These are phyloP conservation scores for Backusella luteola DNA, from an alignment of 192 early-diverging fungal species.

Conservation along the genomic window DNA sequence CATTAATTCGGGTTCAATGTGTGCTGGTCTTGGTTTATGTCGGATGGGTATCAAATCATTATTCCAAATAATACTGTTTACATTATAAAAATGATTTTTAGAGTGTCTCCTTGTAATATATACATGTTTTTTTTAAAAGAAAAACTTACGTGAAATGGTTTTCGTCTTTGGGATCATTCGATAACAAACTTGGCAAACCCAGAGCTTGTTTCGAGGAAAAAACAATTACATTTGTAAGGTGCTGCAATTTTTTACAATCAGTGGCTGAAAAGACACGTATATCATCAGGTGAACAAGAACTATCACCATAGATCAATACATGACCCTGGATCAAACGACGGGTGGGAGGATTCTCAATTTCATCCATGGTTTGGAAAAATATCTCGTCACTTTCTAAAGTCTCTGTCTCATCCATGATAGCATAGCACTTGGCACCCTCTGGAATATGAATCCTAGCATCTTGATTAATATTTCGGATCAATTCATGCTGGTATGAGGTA, in stretches of 20 bases:
- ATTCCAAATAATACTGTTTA: constrained; percentile 53
- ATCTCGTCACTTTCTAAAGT: constrained; percentile 41
- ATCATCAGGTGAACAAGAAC: constrained; percentile 58
- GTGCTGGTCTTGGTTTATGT: constrained; percentile 34
- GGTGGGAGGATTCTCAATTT: constrained; percentile 11
- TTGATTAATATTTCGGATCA: constrained; percentile 46
- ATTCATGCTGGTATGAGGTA: constrained; percentile 36
- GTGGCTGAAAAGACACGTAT: constrained; percentile 50
- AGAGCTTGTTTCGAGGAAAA: constrained; percentile 62
- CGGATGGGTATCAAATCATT: constrained; percentile 36
- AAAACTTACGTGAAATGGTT: constrained; percentile 56
- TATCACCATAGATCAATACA: constrained; percentile 44
- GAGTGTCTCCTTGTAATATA: too few species aligned
- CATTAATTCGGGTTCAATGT: constrained; percentile 21
- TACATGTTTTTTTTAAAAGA: background rate
- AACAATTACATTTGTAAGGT: constrained; percentile 64
- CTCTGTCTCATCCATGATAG: constrained; percentile 52
- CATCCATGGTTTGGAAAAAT: constrained; percentile 43
- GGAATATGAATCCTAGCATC: constrained; percentile 51
- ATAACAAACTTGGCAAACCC: constrained; percentile 63
- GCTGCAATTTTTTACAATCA: constrained; percentile 34
- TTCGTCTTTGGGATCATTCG: constrained; percentile 72
- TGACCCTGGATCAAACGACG: constrained; percentile 34
- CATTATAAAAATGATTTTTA: background rate
- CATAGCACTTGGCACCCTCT: constrained; percentile 51